Percentiles rank a stretch among this genome's conserved stretches.
Conservation (phyloP, 805 yeast species). For the Debaryomyces hansenii region DNA sequence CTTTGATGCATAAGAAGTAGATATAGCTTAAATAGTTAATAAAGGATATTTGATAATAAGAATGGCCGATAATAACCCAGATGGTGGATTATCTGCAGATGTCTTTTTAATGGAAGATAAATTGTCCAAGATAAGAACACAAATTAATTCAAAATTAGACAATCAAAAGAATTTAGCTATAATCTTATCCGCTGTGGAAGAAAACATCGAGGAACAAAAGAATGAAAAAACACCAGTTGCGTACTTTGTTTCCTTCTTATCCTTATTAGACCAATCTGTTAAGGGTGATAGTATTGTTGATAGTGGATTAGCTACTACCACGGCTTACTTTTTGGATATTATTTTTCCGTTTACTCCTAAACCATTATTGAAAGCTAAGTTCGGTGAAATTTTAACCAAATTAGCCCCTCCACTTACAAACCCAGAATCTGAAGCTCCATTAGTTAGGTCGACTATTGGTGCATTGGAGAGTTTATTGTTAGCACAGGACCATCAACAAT, state of each 20-base stretch:
- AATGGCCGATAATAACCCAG: conserved; percentile 37
- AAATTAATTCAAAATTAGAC: conserved; percentile 74
- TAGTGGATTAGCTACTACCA: conserved; percentile 63
- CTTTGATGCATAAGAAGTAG: not conserved
- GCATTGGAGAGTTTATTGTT: conserved; percentile 74
- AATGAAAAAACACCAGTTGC: conserved; percentile 69
- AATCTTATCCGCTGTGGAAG: conserved; percentile 87
- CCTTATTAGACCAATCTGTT: conserved; percentile 76
- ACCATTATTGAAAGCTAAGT: conserved; percentile 67
- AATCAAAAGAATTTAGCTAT: conserved; percentile 86
- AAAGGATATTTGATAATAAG: not conserved
- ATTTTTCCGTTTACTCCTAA: conserved; percentile 74
- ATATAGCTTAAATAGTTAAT: not conserved
- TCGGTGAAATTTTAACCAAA: conserved; percentile 73
- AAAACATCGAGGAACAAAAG: conserved; percentile 69
- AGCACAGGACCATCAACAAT: conserved; percentile 77
- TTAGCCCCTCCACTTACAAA: conserved; percentile 78
- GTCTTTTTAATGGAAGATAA: conserved; percentile 59
- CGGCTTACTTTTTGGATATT: conserved; percentile 79
- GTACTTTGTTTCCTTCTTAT: conserved; percentile 79
- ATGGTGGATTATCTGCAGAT: conserved; percentile 35
- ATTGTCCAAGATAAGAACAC: conserved; percentile 67
- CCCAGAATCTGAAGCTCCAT: conserved; percentile 72
- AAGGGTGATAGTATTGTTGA: conserved; percentile 53
- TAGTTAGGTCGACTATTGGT: conserved; percentile 81